Conservation (phyloP, 2,329 filamentous ascomycete genomes). For the Trichoderma guizhouense region DNA sequence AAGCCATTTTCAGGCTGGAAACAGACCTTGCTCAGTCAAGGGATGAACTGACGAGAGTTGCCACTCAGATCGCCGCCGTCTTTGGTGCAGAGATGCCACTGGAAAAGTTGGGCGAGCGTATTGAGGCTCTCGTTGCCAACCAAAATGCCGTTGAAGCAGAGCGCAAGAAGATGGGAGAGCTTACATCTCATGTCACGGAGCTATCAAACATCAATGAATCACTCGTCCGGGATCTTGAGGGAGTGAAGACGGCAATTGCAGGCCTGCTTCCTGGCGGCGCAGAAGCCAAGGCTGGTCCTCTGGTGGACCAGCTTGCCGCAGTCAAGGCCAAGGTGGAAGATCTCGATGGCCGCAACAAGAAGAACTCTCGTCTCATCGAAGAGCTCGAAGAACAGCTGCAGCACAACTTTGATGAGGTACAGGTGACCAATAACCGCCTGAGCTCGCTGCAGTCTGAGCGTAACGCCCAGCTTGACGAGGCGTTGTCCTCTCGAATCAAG, state of each 20-base stretch:
- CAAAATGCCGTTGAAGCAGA: constrained; percentile 59
- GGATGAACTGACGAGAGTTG: constrained; percentile 62
- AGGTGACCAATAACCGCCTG: constrained; percentile 77
- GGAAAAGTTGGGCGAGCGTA: constrained; percentile 63
- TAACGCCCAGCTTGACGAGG: constrained; percentile 73
- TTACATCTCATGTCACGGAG: constrained; percentile 54
- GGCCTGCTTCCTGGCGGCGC: constrained; percentile 46
- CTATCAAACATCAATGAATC: constrained; percentile 57
- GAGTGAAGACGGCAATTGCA: constrained; percentile 52
- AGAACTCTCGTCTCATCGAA: constrained; percentile 87
- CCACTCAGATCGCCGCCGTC: constrained; percentile 59
- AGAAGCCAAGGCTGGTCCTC: constrained; percentile 41
- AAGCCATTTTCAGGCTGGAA: constrained; percentile 54
- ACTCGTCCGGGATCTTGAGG: constrained; percentile 60
- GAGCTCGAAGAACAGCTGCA: constrained; percentile 96
- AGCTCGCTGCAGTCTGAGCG: constrained; percentile 77
- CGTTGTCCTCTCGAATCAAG: constrained; percentile 59
- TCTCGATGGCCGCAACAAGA: constrained; percentile 70
- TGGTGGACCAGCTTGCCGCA: constrained; percentile 55
- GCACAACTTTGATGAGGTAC: constrained; percentile 90
- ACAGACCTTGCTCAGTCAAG: constrained; percentile 62
- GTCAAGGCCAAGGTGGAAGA: constrained; percentile 65
- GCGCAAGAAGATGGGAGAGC: constrained; percentile 55
- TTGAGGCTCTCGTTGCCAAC: constrained; percentile 53
- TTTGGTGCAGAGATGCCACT: constrained; percentile 62